These are phyloP conservation scores for Magnusiomyces suaveolens DNA, from an alignment of 1,139 yeast genomes.

Conservation along the genomic window DNA sequence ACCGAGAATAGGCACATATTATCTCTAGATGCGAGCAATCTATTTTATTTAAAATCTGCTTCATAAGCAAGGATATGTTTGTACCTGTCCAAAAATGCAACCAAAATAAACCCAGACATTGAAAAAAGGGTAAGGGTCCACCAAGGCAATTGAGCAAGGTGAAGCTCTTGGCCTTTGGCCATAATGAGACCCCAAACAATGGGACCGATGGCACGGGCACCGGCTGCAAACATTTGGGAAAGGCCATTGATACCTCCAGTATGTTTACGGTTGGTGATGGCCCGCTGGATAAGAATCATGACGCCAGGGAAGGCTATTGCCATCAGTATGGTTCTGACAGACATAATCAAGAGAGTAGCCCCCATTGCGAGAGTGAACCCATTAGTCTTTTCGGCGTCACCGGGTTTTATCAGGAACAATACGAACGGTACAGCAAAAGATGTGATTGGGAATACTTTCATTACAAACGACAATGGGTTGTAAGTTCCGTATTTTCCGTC, in stretches of 20 bases:
- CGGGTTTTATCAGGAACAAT: slow-evolving; percentile 33
- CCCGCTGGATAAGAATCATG: slow-evolving; percentile 27
- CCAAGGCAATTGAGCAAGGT: slow-evolving; percentile 47
- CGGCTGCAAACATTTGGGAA: slow-evolving; percentile 37
- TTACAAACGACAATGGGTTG: slow-evolving; percentile 37
- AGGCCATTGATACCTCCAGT: slow-evolving; percentile 31
- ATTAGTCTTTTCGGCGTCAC: not conserved
- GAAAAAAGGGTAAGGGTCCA: slow-evolving; percentile 33
- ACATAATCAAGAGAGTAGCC: slow-evolving; percentile 10
- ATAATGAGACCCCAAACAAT: slow-evolving; percentile 49
- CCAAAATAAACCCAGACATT: slow-evolving; percentile 9
- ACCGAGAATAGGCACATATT: too few species aligned
- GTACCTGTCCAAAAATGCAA: not conserved
- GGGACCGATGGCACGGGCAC: slow-evolving; percentile 53
- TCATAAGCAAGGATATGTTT: not conserved
- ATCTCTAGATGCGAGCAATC: too few species aligned
- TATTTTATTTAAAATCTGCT: not conserved
- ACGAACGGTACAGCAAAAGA: slow-evolving; percentile 44
- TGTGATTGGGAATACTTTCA: slow-evolving; percentile 39
- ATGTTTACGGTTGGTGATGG: slow-evolving; percentile 26
- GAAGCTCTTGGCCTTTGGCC: slow-evolving; percentile 39
- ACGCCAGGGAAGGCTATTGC: slow-evolving; percentile 27
- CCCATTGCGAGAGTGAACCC: not conserved
- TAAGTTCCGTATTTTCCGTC: slow-evolving; percentile 45
- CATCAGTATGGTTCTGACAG: slow-evolving; percentile 18